Evolutionary conservation across 768 basidiomycete genomes (phyloP), one percentile per base, ranked within the genome.

Genomic region (Leccinum longicurvipes): DNA sequence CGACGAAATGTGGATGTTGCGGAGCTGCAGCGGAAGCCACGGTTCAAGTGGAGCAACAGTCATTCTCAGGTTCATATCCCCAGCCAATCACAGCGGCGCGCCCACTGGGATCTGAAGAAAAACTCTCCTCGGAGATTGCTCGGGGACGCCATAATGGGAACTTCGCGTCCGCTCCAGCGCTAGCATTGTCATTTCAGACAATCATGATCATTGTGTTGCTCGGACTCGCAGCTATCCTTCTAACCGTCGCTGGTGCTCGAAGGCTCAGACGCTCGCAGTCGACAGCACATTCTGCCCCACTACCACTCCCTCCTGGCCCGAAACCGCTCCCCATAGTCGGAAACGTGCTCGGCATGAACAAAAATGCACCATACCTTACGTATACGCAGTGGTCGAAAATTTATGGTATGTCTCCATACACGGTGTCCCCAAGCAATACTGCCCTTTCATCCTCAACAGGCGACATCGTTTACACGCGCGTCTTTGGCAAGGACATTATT

Each of bases 401-500:
- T 2, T 64, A 64, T 15, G 65, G 65, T 64, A 53, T 6, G 6
- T 23, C 15, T 46, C 23, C 7, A 5, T 17, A 17, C 21, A 17
- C 27, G 21, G 23, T 12, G 23, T 28, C 14, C 10, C 6, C 14
- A 32, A n/a, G 42, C 23, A 21, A 9, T 36, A n/a, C 9, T 9
- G 36, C 36, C 8, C 14, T 36, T n/a, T 36, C n/a, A 17, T 17
- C 9, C n/a, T 36, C n/a, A 36, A 36, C 17, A 46, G 45, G 45
- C 14, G 45, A 46, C 24, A 46, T 46, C 21, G 41, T 62, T 12
- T 46, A 55, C 21, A 21, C 19, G 0, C 49, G 44, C 19, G 60
- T 80, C 21, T 67, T 83, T 49, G 73, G 75, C 28, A 74, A 79
- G 54, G 72, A 78, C 3, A 72, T 83, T 63, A 61, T 85, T 50